A percentile compares a stretch with the other conserved stretches of the same genome.
These are phyloP conservation scores for Dichotomocladium elegans DNA, from an alignment of 371 early-diverging fungal genomes.

Conservation along the genomic window DNA sequence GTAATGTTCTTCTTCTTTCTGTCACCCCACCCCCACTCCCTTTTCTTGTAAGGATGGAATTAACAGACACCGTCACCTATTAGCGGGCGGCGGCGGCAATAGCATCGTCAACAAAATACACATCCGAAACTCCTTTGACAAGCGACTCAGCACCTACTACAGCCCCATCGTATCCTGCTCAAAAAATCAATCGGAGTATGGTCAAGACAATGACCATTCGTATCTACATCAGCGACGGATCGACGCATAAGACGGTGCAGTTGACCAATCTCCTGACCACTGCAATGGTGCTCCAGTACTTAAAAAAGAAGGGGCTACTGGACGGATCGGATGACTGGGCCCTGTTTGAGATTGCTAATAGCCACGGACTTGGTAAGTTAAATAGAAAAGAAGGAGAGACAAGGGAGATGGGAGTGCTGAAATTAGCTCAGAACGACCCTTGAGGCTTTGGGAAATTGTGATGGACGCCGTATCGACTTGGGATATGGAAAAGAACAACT, in stretches of 20 bases:
- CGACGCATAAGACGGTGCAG: slow-evolving; percentile 69
- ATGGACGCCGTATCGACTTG: slow-evolving; percentile 74
- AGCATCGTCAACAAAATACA: slow-evolving; percentile 14
- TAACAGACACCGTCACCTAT: too few species aligned
- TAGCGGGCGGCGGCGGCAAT: slow-evolving; percentile 24
- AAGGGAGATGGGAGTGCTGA: not conserved
- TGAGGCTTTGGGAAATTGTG: slow-evolving; percentile 88
- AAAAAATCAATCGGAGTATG: slow-evolving; percentile 1
- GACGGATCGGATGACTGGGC: slow-evolving; percentile 73
- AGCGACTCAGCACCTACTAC: not conserved
- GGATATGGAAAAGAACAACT: slow-evolving; percentile 72
- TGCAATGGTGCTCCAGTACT: slow-evolving; percentile 64
- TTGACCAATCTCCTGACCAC: slow-evolving; percentile 72
- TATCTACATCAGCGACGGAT: slow-evolving; percentile 79
- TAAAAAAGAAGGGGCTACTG: slow-evolving; percentile 58
- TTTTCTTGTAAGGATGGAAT: slow-evolving; percentile 10
- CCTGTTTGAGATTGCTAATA: slow-evolving; percentile 83
- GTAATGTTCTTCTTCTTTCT: not conserved
- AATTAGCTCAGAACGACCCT: slow-evolving; percentile 72
- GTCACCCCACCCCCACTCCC: not conserved
- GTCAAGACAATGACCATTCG: slow-evolving; percentile 56
- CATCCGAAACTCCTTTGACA: too few species aligned
- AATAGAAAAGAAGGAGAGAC: not conserved
- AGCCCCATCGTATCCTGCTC: slow-evolving; percentile 6
- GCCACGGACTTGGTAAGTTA: slow-evolving; percentile 67